phyloP scores from a whole-genome alignment of 2,329 filamentous ascomycete genomes.

The Penicillium rolfsii region DNA sequence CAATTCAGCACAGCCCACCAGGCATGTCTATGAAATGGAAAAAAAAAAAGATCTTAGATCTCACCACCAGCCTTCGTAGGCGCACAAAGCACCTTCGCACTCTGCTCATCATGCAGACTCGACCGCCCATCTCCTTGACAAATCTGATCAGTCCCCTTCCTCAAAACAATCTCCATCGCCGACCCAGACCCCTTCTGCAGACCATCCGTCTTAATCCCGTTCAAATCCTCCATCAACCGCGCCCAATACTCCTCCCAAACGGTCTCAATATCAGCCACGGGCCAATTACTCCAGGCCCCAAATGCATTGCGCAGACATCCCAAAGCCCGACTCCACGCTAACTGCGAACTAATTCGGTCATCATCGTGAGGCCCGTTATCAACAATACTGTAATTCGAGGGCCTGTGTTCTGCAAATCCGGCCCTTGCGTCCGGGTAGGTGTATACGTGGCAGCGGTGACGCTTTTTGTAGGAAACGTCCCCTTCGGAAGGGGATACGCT shows the following conservation, averaged over 20 bases:
- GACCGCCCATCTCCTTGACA: neutral
- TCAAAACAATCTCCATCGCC: conserved; percentile 12
- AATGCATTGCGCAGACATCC: conserved; percentile 63
- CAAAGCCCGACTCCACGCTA: conserved; percentile 69
- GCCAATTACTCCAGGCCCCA: conserved; percentile 38
- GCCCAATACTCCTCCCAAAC: conserved; percentile 45
- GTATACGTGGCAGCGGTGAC: conserved; percentile 47
- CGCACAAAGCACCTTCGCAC: conserved; percentile 39
- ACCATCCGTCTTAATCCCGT: conserved; percentile 18
- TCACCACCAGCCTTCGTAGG: conserved; percentile 44
- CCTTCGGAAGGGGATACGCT: conserved; percentile 30
- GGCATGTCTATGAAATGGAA: neutral
- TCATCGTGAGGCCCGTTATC: conserved; percentile 2
- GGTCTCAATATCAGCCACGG: conserved; percentile 40
- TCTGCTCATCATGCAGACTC: conserved; percentile 17
- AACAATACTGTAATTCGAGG: conserved; percentile 48
- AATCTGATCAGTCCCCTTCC: conserved; percentile 3
- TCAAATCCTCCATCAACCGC: conserved; percentile 28
- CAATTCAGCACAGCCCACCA: neutral
- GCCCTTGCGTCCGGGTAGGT: conserved; percentile 58
- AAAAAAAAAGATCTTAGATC: conserved; percentile 21
- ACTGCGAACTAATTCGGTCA: conserved; percentile 55
- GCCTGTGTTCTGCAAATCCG: conserved; percentile 70
- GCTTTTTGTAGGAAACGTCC: conserved; percentile 33
- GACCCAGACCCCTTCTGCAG: conserved; percentile 21